Evolutionary conservation across 768 basidiomycete species (phyloP).

Genomic region (Suillus cothurnatus): DNA sequence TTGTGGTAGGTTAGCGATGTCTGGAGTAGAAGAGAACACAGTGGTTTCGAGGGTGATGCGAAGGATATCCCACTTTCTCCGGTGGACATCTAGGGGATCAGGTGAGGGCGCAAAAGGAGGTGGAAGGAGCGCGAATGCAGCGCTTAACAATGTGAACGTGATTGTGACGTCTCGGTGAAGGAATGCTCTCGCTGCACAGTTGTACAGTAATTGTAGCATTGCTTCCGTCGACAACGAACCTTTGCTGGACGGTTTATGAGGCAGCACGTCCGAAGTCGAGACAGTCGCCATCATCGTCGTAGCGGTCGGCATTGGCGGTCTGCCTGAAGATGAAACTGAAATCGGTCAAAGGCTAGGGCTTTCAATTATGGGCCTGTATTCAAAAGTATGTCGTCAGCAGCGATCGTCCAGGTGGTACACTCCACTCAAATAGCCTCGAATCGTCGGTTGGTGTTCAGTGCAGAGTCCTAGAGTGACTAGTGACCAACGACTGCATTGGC

Average conservation of each 20-base stretch:
- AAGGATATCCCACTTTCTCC: constrained; percentile 87
- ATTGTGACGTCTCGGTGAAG: constrained; percentile 69
- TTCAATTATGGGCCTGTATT: neutral
- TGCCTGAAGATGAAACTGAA: neutral
- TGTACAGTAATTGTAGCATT: constrained; percentile 71
- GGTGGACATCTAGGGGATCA: constrained; percentile 50
- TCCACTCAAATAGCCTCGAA: too few relatives aligned
- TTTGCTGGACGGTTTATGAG: constrained; percentile 37
- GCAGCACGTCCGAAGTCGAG: constrained; percentile 26
- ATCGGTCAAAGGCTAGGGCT: too few relatives aligned
- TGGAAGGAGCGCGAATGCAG: constrained; percentile 67
- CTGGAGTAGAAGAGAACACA: constrained; percentile 58
- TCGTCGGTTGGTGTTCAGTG: too few relatives aligned
- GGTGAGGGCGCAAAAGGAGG: constrained; percentile 34
- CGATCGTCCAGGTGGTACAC: neutral
- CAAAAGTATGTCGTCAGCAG: neutral
- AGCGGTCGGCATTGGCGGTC: constrained; percentile 50
- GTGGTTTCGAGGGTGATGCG: constrained; percentile 82
- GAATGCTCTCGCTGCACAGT: constrained; percentile 78
- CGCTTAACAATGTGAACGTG: constrained; percentile 63
- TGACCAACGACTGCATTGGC: too few relatives aligned
- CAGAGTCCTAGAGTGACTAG: too few relatives aligned
- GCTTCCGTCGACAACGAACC: constrained; percentile 39
- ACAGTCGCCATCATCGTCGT: constrained; percentile 36
- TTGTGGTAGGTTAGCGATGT: constrained; percentile 45